A percentile compares a stretch with the other conserved stretches of the same genome.
phyloP scores from a whole-genome alignment of 2,329 filamentous ascomycete species.

The Ustulina deusta region DNA sequence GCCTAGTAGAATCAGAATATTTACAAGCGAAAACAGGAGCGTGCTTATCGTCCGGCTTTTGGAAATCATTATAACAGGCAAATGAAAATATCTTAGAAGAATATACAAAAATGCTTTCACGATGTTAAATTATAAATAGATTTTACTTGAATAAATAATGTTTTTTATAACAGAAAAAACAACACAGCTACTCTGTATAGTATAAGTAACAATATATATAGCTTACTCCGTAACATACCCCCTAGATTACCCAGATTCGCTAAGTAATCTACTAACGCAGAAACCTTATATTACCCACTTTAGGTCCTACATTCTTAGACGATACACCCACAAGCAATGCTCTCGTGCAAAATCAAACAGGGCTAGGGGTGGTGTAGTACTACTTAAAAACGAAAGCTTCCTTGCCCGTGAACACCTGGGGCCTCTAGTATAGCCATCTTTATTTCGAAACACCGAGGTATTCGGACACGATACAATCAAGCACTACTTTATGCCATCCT shows the following conservation, averaged over 20 bases:
- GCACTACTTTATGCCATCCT: no score
- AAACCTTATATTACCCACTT: constrained; percentile 10
- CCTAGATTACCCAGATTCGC: neutral
- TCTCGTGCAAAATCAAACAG: constrained; percentile 19
- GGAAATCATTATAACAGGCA: constrained; percentile 9
- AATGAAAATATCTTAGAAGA: constrained; percentile 4
- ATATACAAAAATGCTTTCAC: constrained; percentile 11
- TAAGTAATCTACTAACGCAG: neutral
- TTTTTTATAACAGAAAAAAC: constrained; percentile 1
- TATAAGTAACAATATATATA: constrained; percentile 15
- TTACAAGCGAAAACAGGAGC: constrained; percentile 26
- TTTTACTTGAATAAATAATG: constrained; percentile 4
- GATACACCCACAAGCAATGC: constrained; percentile 1
- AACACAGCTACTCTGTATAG: constrained; percentile 2
- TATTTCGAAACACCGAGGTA: no score
- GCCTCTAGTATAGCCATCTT: no score
- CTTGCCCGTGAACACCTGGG: no score
- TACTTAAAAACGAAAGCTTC: no score
- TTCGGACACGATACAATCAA: no score
- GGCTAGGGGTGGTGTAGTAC: no score
- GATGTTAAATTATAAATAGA: no score
- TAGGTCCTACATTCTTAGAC: neutral
- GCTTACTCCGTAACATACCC: neutral
- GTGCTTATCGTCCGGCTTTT: constrained; percentile 13
- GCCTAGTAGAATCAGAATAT: constrained; percentile 20